These are phyloP conservation scores for Candida gigantensis DNA, from an alignment of 1,139 yeast species.

Conservation along the genomic window DNA sequence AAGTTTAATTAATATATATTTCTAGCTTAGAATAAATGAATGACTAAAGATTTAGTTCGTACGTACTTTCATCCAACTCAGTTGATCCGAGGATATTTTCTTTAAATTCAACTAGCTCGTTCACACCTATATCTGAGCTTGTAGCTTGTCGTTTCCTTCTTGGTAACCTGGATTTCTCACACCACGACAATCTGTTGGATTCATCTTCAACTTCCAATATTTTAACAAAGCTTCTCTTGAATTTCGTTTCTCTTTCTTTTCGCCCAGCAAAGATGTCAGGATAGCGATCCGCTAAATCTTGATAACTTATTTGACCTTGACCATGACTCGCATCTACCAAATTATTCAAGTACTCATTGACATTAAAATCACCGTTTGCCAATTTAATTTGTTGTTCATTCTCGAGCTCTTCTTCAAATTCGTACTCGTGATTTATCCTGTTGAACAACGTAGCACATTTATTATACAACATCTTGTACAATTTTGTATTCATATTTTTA, in stretches of 20 bases:
- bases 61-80: conserved; percentile 4
- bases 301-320: conserved; percentile 8
- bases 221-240: conserved; percentile 9
- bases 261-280: not conserved
- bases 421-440: conserved; percentile 23
- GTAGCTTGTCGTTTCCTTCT: conserved; percentile 2
- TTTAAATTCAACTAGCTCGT: not conserved
- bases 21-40: too few species aligned
- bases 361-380: conserved; percentile 19
- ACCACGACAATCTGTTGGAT: conserved; percentile 12
- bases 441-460: conserved; percentile 27
- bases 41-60: conserved; percentile 2
- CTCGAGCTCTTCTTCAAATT: conserved; percentile 19
- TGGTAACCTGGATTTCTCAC: conserved; percentile 1
- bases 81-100: not conserved
- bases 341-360: conserved; percentile 17
- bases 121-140: not conserved
- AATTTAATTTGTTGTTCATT: conserved; percentile 10
- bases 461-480: conserved; percentile 18
- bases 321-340: conserved; percentile 6
- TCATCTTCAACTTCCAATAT: conserved; percentile 11
- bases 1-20: too few species aligned
- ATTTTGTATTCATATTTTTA: conserved; percentile 12
- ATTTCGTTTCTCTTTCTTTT: not conserved
- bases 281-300: conserved; percentile 6